Conservation (phyloP, 2,329 filamentous ascomycete genomes). For the Polychaeton citri region DNA sequence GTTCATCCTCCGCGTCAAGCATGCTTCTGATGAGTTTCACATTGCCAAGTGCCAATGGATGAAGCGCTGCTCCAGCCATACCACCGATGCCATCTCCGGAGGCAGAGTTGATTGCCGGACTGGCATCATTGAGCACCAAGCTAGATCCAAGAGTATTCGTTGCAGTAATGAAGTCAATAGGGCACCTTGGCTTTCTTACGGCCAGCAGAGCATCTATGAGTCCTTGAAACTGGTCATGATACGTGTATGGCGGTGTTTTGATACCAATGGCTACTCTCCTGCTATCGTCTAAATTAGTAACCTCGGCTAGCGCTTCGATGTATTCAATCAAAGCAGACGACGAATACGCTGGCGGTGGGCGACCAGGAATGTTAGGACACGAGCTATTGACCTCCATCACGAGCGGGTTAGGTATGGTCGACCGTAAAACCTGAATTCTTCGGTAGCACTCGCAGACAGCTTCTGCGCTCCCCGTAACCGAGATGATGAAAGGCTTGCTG, state of each 20-base stretch:
- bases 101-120: slow-evolving; percentile 37
- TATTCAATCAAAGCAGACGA: slow-evolving; percentile 39
- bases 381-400: slow-evolving; percentile 67
- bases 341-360: slow-evolving; percentile 60
- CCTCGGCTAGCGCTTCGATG: slow-evolving; percentile 31
- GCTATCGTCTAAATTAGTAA: neutral
- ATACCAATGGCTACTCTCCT: slow-evolving; percentile 43
- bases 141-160: slow-evolving; percentile 63
- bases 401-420: slow-evolving; percentile 32
- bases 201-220: slow-evolving; percentile 40
- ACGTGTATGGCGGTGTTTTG: slow-evolving; percentile 67
- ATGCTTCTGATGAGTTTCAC: slow-evolving; percentile 52
- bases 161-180: slow-evolving; percentile 56
- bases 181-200: slow-evolving; percentile 22
- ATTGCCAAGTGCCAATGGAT: slow-evolving; percentile 63
- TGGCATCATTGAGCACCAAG: slow-evolving; percentile 36
- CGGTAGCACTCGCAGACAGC: slow-evolving; percentile 47
- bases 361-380: slow-evolving; percentile 59
- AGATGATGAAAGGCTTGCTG: slow-evolving; percentile 53
- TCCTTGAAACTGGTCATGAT: slow-evolving; percentile 49
- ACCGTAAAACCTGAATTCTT: slow-evolving; percentile 29
- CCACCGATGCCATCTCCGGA: slow-evolving; percentile 50
- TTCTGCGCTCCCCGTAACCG: slow-evolving; percentile 50
- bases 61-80: slow-evolving; percentile 57
- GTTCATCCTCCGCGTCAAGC: slow-evolving; percentile 36